Percentiles rank a stretch among this genome's conserved stretches.
phyloP scores from a whole-genome alignment of 2,329 filamentous ascomycete species.

The Colletotrichum sp. region DNA sequence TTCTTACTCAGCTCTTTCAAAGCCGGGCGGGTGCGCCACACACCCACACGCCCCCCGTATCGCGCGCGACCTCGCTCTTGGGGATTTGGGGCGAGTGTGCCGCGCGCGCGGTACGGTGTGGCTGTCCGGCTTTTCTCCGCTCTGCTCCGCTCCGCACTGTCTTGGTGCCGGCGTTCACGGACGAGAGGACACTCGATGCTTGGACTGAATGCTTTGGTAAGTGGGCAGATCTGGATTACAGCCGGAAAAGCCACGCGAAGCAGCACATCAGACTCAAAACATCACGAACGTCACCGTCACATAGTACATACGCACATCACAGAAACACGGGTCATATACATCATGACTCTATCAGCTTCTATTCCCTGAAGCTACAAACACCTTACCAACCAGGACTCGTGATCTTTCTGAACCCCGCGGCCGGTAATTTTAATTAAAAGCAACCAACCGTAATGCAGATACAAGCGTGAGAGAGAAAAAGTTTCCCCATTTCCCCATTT shows the following conservation, averaged over 20 bases:
- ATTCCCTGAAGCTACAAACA: conserved; percentile 26
- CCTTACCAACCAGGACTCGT: conserved; percentile 18
- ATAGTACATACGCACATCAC: neutral
- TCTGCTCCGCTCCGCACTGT: neutral
- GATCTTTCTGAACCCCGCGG: conserved; percentile 17
- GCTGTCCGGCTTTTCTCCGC: neutral
- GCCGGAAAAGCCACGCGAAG: rapidly evolving
- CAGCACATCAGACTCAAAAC: neutral
- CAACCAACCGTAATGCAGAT: conserved; percentile 25
- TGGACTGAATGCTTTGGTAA: neutral
- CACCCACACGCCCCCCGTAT: neutral
- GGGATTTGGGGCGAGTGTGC: neutral
- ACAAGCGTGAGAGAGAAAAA: conserved; percentile 19
- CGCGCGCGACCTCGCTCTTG: neutral
- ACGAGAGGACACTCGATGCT: neutral
- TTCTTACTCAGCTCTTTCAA: conserved; percentile 17
- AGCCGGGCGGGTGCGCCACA: neutral
- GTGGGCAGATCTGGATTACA: neutral
- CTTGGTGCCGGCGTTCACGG: neutral
- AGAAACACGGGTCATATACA: neutral
- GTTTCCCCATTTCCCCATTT: neutral
- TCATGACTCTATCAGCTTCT: conserved; percentile 22
- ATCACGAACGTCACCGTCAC: neutral
- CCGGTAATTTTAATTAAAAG: conserved; percentile 23
- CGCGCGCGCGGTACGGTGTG: neutral